Percentiles rank a stretch among this genome's conserved stretches.
phyloP scores from a whole-genome alignment of 2,329 filamentous ascomycete species.

The Monosporascus ibericus region DNA sequence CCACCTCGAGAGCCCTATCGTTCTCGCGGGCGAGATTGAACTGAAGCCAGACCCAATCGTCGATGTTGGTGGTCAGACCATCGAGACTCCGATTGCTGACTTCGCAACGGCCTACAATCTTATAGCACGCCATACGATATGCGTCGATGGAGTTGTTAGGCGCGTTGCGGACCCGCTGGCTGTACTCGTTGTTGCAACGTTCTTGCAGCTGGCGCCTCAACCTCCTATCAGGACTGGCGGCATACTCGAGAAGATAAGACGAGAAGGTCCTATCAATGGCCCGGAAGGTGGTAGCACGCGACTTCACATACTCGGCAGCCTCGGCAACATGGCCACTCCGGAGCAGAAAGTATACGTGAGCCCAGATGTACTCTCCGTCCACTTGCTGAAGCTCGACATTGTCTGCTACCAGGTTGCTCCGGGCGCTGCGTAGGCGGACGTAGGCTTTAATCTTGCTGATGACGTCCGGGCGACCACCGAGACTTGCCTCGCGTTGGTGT shows the following conservation, averaged over 20 bases:
- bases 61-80: slow-evolving; percentile 56
- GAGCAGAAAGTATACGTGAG: slow-evolving; percentile 85
- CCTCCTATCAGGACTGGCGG: slow-evolving; percentile 67
- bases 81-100: slow-evolving; percentile 59
- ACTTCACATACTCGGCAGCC: slow-evolving; percentile 78
- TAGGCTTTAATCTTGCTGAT: slow-evolving; percentile 91
- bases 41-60: slow-evolving; percentile 69
- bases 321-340: slow-evolving; percentile 79
- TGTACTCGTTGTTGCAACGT: slow-evolving; percentile 85
- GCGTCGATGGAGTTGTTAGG: slow-evolving; percentile 86
- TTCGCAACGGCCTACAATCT: slow-evolving; percentile 81
- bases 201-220: slow-evolving; percentile 75
- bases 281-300: slow-evolving; percentile 73
- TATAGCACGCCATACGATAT: slow-evolving; percentile 96
- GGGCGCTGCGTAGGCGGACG: slow-evolving; percentile 70
- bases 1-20: slow-evolving; percentile 57
- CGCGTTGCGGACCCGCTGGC: slow-evolving; percentile 75
- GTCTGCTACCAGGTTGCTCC: slow-evolving; percentile 80
- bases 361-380: slow-evolving; percentile 84
- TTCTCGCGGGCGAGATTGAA: slow-evolving; percentile 64
- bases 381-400: slow-evolving; percentile 74
- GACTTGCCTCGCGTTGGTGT: slow-evolving; percentile 80
- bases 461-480: slow-evolving; percentile 82
- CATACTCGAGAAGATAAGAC: slow-evolving; percentile 80
- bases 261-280: slow-evolving; percentile 88